phyloP scores from a whole-genome alignment of 202 grass and related monocot species.

The Zizania palustris region DNA sequence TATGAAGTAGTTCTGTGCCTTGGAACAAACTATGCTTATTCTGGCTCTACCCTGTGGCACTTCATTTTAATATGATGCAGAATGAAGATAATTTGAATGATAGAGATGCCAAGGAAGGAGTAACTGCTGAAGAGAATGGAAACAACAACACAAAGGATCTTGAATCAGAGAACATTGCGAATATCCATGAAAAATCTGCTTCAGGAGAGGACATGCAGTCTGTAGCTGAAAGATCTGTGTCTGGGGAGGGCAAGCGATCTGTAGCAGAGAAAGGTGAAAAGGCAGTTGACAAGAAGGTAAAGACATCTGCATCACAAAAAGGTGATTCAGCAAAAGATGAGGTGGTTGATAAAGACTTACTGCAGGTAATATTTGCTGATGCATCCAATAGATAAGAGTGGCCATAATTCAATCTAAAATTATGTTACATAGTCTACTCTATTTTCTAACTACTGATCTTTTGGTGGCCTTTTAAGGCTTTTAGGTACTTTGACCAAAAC shows the following conservation, averaged over 20 bases:
- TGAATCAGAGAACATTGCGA: slow-evolving; percentile 40
- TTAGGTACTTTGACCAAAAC: slow-evolving; percentile 92
- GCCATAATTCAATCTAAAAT: not conserved
- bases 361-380: slow-evolving; percentile 64
- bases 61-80: slow-evolving; percentile 48
- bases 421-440: not conserved
- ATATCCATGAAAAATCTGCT: slow-evolving; percentile 38
- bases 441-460: slow-evolving; percentile 31
- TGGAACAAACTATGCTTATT: slow-evolving; percentile 36
- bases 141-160: slow-evolving; percentile 40
- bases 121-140: slow-evolving; percentile 45
- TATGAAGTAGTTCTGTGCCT: not conserved
- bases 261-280: slow-evolving; percentile 48
- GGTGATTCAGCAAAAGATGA: slow-evolving; percentile 56
- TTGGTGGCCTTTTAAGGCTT: slow-evolving; percentile 68
- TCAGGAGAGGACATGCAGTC: slow-evolving; percentile 39
- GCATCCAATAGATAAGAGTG: not conserved
- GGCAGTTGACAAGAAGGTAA: slow-evolving; percentile 43
- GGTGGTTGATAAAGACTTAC: slow-evolving; percentile 78
- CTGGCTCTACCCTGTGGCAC: not conserved
- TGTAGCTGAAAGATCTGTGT: slow-evolving; percentile 10
- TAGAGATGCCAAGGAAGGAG: slow-evolving; percentile 43
- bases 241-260: slow-evolving; percentile 27
- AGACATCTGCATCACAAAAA: slow-evolving; percentile 41
- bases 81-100: slow-evolving; percentile 44